These are phyloP conservation scores for Alternaria conjuncta DNA, from an alignment of 2,329 filamentous ascomycete species.

Conservation along the genomic window DNA sequence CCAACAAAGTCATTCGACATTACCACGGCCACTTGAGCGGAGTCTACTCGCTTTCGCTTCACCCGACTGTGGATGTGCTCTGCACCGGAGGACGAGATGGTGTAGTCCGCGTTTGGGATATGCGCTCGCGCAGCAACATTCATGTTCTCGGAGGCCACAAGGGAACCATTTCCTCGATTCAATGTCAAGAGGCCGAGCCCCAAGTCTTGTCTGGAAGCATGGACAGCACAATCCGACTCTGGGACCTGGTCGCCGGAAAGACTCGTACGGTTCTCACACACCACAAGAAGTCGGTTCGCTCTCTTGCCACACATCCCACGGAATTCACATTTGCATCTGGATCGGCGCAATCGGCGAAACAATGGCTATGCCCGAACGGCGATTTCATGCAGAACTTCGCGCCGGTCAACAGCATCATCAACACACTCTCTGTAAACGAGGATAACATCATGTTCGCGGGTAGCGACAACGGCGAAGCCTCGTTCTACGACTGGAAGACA, in stretches of 20 bases:
- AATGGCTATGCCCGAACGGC: slow-evolving; percentile 98
- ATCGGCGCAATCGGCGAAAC: slow-evolving; percentile 93
- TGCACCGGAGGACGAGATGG: slow-evolving; percentile 95
- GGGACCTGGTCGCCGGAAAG: slow-evolving; percentile 96
- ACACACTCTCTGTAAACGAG: slow-evolving; percentile 89
- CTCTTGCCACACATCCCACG: slow-evolving; percentile 81
- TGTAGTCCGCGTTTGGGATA: slow-evolving; percentile 96
- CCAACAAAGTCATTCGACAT: slow-evolving; percentile 87
- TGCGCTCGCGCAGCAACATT: slow-evolving; percentile 91
- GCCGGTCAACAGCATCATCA: slow-evolving; percentile 95
- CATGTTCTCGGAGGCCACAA: slow-evolving; percentile 93
- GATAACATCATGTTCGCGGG: slow-evolving; percentile 96
- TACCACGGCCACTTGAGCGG: slow-evolving; percentile 97
- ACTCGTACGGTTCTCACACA: slow-evolving; percentile 95
- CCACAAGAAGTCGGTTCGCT: slow-evolving; percentile 96
- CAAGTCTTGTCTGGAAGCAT: slow-evolving; percentile 94
- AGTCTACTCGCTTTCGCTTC: slow-evolving; percentile 91
- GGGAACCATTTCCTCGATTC: slow-evolving; percentile 84
- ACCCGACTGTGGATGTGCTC: slow-evolving; percentile 91
- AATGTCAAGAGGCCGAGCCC: slow-evolving; percentile 94
- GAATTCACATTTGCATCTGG: slow-evolving; percentile 97
- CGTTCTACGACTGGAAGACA: slow-evolving; percentile 99
- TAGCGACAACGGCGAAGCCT: slow-evolving; percentile 93
- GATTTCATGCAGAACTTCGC: slow-evolving; percentile 99
- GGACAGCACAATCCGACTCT: slow-evolving; percentile 70